Conservation (phyloP, 805 yeast genomes). For the Ogataea paradorogensis region DNA sequence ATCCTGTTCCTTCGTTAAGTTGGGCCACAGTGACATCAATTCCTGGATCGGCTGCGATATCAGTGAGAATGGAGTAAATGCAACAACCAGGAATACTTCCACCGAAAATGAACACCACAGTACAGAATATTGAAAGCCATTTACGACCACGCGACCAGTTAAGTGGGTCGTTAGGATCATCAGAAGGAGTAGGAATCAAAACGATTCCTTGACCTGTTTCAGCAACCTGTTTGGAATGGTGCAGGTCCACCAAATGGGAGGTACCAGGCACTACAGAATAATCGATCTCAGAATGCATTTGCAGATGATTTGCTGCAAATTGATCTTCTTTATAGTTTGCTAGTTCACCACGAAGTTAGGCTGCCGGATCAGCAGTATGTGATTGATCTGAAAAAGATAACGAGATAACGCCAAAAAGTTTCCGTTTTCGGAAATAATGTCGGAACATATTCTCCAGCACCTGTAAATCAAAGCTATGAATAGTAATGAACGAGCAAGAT, state of each 20-base stretch:
- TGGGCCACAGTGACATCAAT: constrained; percentile 24
- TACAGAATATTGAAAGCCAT: constrained; percentile 42
- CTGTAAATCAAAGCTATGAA: too few species aligned
- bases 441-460: not conserved
- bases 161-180: constrained; percentile 67
- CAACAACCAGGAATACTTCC: constrained; percentile 29
- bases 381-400: too few species aligned
- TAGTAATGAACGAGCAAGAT: not conserved
- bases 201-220: constrained; percentile 39
- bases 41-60: constrained; percentile 19
- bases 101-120: constrained; percentile 36
- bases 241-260: constrained; percentile 16
- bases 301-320: not conserved
- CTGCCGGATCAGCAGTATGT: not conserved
- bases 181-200: constrained; percentile 63
- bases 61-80: constrained; percentile 28
- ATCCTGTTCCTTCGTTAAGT: constrained; percentile 40
- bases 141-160: constrained; percentile 57
- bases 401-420: not conserved
- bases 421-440: not conserved
- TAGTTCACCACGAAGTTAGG: too few species aligned
- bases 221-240: constrained; percentile 4
- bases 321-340: too few species aligned
- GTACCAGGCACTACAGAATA: constrained; percentile 11
- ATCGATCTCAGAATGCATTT: not conserved